Evolutionary conservation across 257 asterid species (phyloP).

Genomic region (Solanum chaucha): DNA sequence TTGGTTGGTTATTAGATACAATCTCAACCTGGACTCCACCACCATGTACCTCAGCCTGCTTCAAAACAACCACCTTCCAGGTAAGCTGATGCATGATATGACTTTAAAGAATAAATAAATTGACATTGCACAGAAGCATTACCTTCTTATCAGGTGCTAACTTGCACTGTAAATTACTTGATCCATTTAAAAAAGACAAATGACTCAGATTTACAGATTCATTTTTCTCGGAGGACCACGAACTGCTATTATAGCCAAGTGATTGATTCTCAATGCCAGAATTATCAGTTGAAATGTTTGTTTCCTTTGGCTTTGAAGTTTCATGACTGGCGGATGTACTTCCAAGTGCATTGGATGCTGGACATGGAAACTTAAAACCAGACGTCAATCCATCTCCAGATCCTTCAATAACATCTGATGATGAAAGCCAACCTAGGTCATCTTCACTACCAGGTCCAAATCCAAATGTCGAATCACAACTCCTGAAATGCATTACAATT

Average conservation of each 20-base stretch:
- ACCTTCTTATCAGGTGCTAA: constrained; percentile 38
- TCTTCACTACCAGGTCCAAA: constrained; percentile 50
- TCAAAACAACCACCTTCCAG: neutral
- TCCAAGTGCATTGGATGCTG: constrained; percentile 27
- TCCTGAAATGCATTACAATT: constrained; percentile 31
- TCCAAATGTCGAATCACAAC: constrained; percentile 76
- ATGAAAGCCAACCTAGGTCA: constrained; percentile 60
- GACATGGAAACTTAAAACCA: constrained; percentile 37
- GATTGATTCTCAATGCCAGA: constrained; percentile 22
- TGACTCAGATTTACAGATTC: constrained; percentile 24
- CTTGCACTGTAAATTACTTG: constrained; percentile 21
- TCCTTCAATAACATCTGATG: constrained; percentile 48
- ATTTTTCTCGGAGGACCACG: constrained; percentile 30
- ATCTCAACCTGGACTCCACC: constrained; percentile 10
- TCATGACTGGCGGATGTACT: constrained; percentile 22
- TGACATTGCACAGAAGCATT: neutral
- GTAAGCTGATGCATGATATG: neutral
- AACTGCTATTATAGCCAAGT: constrained; percentile 19
- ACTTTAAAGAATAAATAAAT: neutral
- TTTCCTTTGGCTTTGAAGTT: constrained; percentile 14
- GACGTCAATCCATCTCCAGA: constrained; percentile 31
- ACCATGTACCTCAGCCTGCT: constrained; percentile 11
- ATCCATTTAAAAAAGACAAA: constrained; percentile 27
- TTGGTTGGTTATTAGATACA: constrained; percentile 10
- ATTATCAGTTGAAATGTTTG: constrained; percentile 22